A percentile compares a stretch with the other conserved stretches of the same genome.
Conservation (phyloP, 2,329 filamentous ascomycete genomes). For the Fusarium dlaminii region DNA sequence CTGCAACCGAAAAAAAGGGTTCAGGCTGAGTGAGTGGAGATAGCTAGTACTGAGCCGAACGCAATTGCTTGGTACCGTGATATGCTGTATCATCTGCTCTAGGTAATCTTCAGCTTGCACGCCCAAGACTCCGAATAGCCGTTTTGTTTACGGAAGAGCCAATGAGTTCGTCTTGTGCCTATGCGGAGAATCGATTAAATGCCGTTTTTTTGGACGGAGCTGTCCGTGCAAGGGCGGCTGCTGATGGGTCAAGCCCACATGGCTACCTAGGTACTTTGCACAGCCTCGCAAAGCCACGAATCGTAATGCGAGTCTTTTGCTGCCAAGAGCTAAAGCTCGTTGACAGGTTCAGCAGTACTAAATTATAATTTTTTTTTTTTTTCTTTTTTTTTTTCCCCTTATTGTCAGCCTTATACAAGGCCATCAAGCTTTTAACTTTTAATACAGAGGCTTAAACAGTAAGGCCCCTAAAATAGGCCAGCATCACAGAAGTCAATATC, state of each 20-base stretch:
- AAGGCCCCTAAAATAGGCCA: not conserved
- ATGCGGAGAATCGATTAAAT: not conserved
- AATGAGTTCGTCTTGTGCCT: not conserved
- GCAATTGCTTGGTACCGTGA: not conserved
- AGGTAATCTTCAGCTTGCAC: not conserved
- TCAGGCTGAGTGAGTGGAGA: not conserved
- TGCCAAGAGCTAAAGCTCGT: not conserved
- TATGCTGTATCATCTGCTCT: not conserved
- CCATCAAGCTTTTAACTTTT: not conserved
- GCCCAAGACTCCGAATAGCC: not conserved
- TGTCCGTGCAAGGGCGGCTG: not conserved
- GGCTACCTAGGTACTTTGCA: constrained; percentile 16
- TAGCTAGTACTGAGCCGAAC: not conserved
- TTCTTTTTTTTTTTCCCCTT: not conserved
- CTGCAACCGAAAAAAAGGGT: not conserved
- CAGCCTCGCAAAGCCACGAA: constrained; percentile 36
- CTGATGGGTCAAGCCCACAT: not conserved
- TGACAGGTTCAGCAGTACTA: not conserved
- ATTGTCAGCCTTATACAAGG: not conserved
- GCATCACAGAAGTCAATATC: not conserved
- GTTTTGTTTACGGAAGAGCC: constrained; percentile 15
- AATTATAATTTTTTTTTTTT: too few species aligned
- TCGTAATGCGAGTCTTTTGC: not conserved
- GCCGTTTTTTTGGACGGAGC: not conserved
- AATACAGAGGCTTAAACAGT: not conserved